phyloP scores from a whole-genome alignment of 306 rosid species.

The Albizia julibrissin region DNA sequence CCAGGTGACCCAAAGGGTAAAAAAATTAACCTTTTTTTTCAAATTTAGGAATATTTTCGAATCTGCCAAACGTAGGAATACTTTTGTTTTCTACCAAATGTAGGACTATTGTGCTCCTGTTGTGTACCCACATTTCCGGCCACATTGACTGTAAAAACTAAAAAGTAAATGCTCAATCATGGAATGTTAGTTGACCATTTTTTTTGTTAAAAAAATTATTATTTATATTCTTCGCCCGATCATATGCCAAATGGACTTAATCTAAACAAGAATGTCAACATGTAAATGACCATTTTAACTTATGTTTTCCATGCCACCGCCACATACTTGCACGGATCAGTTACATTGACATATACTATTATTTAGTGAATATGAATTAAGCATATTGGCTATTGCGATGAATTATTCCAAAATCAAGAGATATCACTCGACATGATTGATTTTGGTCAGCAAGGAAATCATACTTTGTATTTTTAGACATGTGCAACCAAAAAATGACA shows the following conservation, averaged over 20 bases:
- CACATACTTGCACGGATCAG: neutral
- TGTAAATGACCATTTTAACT: neutral
- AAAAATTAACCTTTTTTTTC: too few species aligned
- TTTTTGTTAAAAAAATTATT: neutral
- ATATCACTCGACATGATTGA: neutral
- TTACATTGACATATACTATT: too few species aligned
- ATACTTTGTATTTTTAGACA: neutral
- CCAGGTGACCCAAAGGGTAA: fast-evolving
- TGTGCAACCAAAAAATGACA: neutral
- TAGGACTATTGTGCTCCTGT: neutral
- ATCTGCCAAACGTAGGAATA: too few species aligned
- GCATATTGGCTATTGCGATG: too few species aligned
- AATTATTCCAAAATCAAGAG: neutral
- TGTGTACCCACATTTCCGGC: neutral
- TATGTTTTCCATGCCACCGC: neutral
- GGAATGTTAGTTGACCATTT: constrained; percentile 26
- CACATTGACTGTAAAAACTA: neutral
- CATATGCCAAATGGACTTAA: neutral
- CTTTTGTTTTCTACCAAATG: too few species aligned
- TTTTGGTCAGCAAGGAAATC: neutral
- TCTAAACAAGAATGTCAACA: neutral
- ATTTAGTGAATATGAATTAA: too few species aligned
- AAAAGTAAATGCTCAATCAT: constrained; percentile 30
- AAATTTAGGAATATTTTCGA: too few species aligned
- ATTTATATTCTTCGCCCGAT: neutral